Evolutionary conservation across 1,284 basidiomycete genomes (phyloP), one percentile per base, ranked within the genome.

Genomic region (Apiotrichum gracile): DNA sequence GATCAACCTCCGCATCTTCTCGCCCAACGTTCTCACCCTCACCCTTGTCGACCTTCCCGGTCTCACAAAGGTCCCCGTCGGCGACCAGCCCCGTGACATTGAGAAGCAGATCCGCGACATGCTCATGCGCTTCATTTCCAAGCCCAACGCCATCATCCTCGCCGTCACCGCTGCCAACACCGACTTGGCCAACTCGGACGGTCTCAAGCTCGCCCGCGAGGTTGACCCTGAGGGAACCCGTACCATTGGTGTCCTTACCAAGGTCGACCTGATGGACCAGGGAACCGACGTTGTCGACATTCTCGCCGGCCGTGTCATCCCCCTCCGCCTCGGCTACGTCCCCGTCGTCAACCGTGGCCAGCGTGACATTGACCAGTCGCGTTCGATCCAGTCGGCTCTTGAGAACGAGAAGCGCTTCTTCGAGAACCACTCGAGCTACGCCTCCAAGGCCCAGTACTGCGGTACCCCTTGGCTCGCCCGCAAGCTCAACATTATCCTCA

Each of bases 211-310:
- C 78, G 94, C 93, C 38, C 82, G 94, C 57, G 92, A 97, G 68
- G 91, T 97, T 26, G 94, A 98, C 72, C 91, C 93, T 1, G 94
- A 97, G 55, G 94, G 94, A 45, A 77, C 85, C 45, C 82, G 94
- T 69, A 98, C 94, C 29, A 96, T 97, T 64, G 94, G 94, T 82
- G 94, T 97, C 19, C 78, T 98, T 68, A 97, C 94, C 24, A 97
- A 98, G 78, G 88, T 98, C 47, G 94, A 98, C 73, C 79, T 97
- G 60, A 97, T 97, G 94, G 94, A 97, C 78, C 81, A 82, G 66
- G 94, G 94, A 47, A 97, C 94, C 10, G 94, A 98, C 73, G 94
- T 97, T 35, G 91, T 97, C 39, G 94, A 98, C 73, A 97, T 98
- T 72, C 84, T 98, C 39, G 94, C 94, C 27, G 94, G 94, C n/a